phyloP scores from a whole-genome alignment of 1,284 basidiomycete genomes.

The Irpex sp. region DNA sequence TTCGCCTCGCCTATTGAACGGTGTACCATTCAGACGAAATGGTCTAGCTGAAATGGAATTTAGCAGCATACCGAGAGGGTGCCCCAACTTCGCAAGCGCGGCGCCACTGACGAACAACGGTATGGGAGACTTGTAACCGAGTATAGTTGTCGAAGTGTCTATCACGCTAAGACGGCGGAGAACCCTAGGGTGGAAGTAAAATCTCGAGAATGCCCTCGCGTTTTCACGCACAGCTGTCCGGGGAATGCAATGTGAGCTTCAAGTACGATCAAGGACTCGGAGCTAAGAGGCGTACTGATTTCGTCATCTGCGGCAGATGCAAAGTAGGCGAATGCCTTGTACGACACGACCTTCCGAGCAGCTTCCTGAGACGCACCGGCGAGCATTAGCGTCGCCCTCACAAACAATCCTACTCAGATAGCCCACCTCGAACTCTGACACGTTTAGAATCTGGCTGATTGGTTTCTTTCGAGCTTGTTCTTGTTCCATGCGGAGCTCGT shows the following conservation, averaged over 20 bases:
- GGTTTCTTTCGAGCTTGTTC: constrained; percentile 61
- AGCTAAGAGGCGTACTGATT: constrained; percentile 49
- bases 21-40: neutral
- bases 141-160: constrained; percentile 73
- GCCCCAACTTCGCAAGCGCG: constrained; percentile 87
- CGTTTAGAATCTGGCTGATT: constrained; percentile 63
- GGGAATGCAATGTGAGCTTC: constrained; percentile 3
- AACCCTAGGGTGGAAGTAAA: constrained; percentile 82
- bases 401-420: neutral
- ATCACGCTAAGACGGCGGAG: constrained; percentile 67
- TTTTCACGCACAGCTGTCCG: constrained; percentile 60
- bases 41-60: neutral
- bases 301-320: constrained; percentile 81
- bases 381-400: neutral
- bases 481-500: constrained; percentile 65
- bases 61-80: constrained; percentile 56
- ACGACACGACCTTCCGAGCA: constrained; percentile 55
- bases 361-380: constrained; percentile 7
- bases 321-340: constrained; percentile 80
- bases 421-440: constrained; percentile 75
- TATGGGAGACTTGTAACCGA: constrained; percentile 71
- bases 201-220: constrained; percentile 68
- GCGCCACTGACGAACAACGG: constrained; percentile 86
- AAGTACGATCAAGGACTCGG: constrained; percentile 10
- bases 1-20: constrained; percentile 68